These are phyloP conservation scores for Apiospora phragmitis DNA, from an alignment of 2,329 filamentous ascomycete species.

Conservation along the genomic window DNA sequence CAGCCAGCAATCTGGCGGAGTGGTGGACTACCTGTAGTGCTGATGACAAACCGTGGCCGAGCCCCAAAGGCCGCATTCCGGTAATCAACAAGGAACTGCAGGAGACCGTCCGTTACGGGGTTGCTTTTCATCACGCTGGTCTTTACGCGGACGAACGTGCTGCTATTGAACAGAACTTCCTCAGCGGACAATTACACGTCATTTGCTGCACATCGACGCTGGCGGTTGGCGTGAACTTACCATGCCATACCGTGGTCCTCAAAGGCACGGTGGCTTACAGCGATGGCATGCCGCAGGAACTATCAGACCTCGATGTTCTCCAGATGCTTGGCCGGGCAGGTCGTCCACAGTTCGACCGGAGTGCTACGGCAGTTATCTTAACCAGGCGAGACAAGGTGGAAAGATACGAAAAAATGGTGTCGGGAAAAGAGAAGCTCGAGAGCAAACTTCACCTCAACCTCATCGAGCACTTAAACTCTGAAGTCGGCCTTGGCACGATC, in stretches of 20 bases:
- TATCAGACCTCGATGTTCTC: conserved; percentile 82
- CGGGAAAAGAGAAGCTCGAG: conserved; percentile 72
- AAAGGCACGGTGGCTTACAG: conserved; percentile 75
- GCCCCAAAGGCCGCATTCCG: conserved; percentile 49
- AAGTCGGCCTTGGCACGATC: conserved; percentile 76
- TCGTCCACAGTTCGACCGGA: conserved; percentile 78
- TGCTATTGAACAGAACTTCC: conserved; percentile 66
- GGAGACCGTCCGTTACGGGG: conserved; percentile 51
- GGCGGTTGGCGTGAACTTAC: conserved; percentile 80
- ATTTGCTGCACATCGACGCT: conserved; percentile 88
- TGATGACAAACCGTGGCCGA: conserved; percentile 62
- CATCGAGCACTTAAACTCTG: conserved; percentile 82
- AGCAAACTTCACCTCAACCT: conserved; percentile 78
- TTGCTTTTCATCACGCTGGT: conserved; percentile 83
- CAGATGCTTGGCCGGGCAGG: conserved; percentile 88
- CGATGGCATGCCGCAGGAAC: conserved; percentile 63
- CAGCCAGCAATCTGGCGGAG: conserved; percentile 66
- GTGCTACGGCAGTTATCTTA: conserved; percentile 76
- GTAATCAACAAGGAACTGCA: conserved; percentile 63
- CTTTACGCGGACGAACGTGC: conserved; percentile 64
- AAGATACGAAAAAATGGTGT: conserved; percentile 72
- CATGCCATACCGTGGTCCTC: conserved; percentile 79
- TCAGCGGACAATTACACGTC: conserved; percentile 71
- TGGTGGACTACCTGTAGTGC: conserved; percentile 59
- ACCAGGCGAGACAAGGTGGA: conserved; percentile 65